These are phyloP conservation scores for Dentipellis fragilis DNA, from an alignment of 768 basidiomycete species.

Conservation along the genomic window DNA sequence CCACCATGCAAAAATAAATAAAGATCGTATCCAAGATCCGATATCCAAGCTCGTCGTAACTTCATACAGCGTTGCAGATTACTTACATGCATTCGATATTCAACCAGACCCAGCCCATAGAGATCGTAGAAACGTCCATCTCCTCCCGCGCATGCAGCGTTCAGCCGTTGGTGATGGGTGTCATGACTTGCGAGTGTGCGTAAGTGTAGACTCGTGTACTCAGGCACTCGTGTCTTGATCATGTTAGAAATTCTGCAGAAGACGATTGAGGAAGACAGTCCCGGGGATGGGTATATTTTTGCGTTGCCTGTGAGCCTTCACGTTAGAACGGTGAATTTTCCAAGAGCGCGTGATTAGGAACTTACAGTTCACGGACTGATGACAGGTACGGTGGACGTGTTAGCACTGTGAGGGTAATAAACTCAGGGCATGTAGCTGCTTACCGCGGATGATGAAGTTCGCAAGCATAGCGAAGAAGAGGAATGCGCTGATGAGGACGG, in stretches of 20 bases:
- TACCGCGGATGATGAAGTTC: slow-evolving; percentile 84
- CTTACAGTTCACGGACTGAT: slow-evolving; percentile 14
- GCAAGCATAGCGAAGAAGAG: slow-evolving; percentile 83
- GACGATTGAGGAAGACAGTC: neutral
- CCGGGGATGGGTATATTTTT: slow-evolving; percentile 11
- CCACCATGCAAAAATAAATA: too few relatives aligned
- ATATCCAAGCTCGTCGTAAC: too few relatives aligned
- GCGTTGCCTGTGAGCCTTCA: slow-evolving; percentile 3
- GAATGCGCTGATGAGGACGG: slow-evolving; percentile 68
- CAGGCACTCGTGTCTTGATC: too few relatives aligned
- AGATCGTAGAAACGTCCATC: neutral
- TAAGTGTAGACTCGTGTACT: neutral
- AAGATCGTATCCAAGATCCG: too few relatives aligned
- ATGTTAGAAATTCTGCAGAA: neutral
- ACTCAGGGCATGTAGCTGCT: neutral
- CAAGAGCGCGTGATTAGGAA: neutral
- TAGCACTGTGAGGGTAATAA: neutral
- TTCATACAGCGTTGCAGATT: too few relatives aligned
- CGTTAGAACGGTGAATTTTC: neutral
- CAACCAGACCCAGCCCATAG: neutral
- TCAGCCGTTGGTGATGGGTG: too few relatives aligned
- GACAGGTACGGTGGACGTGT: neutral
- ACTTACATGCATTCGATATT: too few relatives aligned
- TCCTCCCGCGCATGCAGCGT: neutral
- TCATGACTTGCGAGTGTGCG: too few relatives aligned